These are phyloP conservation scores for Sindora glabra DNA, from an alignment of 306 rosid genomes.

Conservation along the genomic window DNA sequence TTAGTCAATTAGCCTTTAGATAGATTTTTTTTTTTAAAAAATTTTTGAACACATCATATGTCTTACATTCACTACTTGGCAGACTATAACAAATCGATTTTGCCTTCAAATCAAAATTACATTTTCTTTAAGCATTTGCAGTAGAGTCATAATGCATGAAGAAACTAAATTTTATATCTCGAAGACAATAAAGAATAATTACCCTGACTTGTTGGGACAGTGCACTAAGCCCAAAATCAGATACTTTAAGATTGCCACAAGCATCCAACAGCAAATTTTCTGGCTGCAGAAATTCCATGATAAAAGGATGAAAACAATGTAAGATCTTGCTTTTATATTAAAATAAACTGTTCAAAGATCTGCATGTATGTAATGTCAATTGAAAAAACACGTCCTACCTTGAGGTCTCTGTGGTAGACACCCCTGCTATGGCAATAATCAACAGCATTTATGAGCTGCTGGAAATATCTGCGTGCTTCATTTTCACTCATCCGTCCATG, in stretches of 20 bases:
- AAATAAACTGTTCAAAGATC: too few relatives aligned
- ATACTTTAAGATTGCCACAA: slow-evolving; percentile 79
- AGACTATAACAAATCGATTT: not conserved
- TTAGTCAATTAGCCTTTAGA: too few relatives aligned
- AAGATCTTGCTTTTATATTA: too few relatives aligned
- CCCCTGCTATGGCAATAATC: slow-evolving; percentile 99
- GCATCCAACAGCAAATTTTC: slow-evolving; percentile 86
- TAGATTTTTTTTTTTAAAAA: too few relatives aligned
- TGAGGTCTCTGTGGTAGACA: slow-evolving; percentile 88
- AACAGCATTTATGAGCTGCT: slow-evolving; percentile 92
- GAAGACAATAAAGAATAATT: slow-evolving; percentile 16
- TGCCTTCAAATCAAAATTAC: not conserved
- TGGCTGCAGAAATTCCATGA: slow-evolving; percentile 56
- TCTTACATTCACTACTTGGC: not conserved
- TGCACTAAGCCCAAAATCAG: slow-evolving; percentile 97
- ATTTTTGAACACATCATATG: too few relatives aligned
- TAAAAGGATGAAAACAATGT: not conserved
- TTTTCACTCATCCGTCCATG: slow-evolving; percentile 85
- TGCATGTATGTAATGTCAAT: not conserved
- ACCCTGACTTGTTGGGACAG: slow-evolving; percentile 94
- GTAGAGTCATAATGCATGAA: not conserved
- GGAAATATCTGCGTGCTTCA: slow-evolving; percentile 92
- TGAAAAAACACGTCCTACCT: slow-evolving; percentile 38
- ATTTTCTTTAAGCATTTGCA: too few relatives aligned
- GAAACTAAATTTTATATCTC: slow-evolving; percentile 5